Conservation (phyloP, 768 basidiomycete genomes). For the Russula griseocarnosa region DNA sequence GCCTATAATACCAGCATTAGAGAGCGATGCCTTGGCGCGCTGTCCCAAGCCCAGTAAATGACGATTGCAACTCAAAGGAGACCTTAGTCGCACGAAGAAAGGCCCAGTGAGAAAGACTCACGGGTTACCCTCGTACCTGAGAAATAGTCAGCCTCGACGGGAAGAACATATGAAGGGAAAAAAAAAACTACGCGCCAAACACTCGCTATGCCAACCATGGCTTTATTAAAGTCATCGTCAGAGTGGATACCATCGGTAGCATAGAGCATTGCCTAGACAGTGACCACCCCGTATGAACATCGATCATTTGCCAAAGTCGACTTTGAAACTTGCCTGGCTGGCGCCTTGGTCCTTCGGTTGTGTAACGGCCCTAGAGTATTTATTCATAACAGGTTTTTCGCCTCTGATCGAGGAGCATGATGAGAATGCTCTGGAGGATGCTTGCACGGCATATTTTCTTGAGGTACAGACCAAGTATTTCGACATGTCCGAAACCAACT, state of each 20-base stretch:
- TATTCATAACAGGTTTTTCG: slow-evolving; percentile 43
- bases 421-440: slow-evolving; percentile 27
- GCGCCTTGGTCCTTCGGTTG: slow-evolving; percentile 93
- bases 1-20: slow-evolving; percentile 68
- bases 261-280: slow-evolving; percentile 88
- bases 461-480: slow-evolving; percentile 13
- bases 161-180: slow-evolving; percentile 26
- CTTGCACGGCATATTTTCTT: slow-evolving; percentile 12
- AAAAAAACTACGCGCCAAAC: slow-evolving; percentile 68
- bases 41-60: slow-evolving; percentile 89
- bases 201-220: slow-evolving; percentile 96
- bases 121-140: slow-evolving; percentile 99
- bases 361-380: slow-evolving; percentile 78
- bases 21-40: slow-evolving; percentile 77
- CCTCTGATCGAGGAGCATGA: slow-evolving; percentile 25
- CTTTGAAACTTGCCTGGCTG: slow-evolving; percentile 58
- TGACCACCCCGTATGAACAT: slow-evolving; percentile 6
- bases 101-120: slow-evolving; percentile 43
- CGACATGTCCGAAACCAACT: slow-evolving; percentile 12
- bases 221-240: slow-evolving; percentile 86
- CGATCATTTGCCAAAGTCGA: neutral
- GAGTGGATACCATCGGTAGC: slow-evolving; percentile 88
- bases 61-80: slow-evolving; percentile 74
- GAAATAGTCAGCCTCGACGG: slow-evolving; percentile 23
- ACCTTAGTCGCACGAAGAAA: slow-evolving; percentile 8